Base-by-base conservation (phyloP, 495 filamentous ascomycete species). In the Xylaria telfairii region DNA sequence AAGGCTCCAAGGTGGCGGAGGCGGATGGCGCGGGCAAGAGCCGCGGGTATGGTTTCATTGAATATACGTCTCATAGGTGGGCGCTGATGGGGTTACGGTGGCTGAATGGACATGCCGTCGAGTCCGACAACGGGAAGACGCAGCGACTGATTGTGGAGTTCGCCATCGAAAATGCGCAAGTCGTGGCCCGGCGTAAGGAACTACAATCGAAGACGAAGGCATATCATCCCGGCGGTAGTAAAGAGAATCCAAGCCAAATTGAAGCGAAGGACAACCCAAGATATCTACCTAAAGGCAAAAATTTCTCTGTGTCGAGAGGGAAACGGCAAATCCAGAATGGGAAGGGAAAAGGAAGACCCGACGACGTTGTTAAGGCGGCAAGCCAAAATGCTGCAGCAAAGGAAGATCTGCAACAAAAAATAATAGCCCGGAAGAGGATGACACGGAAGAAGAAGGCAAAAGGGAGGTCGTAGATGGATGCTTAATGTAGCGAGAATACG, bases 101-200 rank as follows among this genome's bases (percentile, higher is more conserved):
- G 90, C 82, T 99, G 42, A 99, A 99, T 76, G 93, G 94, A 0
- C 92, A 95, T 74, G 86, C 90, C n/a, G 56, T 88, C 19, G 83
- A 86, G 70, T 83, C 79, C 54, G 74, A 81, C 32, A 72, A 70
- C 3, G 86, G 85, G 56, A 86, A 86, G 77, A 84, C 82, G 65
- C 81, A 83, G 61, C 85, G 95, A 17, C 80, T 98, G 60, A 93
- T 99, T 79, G 95, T 95, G 44, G 96, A 99, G 78, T 99, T 99
- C 82, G 95, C 96, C 15, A 97, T 99, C 77, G 96, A 99, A 80
- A 99, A 99, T 74, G 94, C 93, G 7, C 93, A 97, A 75, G 96
- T 99, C 5, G 92, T 99, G 44, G 84, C 87, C 68, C 85, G 96
- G 67, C 83, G 96, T 30, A 89, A 86, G 71, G 92, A 95, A 71